phyloP scores from a whole-genome alignment of 352 stramenopile species.

The Globisporangium recalcitrans region DNA sequence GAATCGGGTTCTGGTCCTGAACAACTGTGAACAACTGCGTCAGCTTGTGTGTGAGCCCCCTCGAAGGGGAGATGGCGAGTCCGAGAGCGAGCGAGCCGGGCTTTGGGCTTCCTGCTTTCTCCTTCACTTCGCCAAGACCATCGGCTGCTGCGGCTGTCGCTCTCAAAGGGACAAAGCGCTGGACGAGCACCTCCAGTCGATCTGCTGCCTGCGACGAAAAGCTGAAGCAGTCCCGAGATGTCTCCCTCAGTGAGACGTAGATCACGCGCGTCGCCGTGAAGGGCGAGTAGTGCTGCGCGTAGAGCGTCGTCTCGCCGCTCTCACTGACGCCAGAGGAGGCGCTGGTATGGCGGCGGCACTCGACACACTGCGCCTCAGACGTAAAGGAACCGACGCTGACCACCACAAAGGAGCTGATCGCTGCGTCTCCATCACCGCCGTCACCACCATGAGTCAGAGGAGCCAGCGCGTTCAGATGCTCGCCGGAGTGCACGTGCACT shows the following conservation, averaged over 20 bases:
- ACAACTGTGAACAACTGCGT: constrained; percentile 6
- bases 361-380: not conserved
- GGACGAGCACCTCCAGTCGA: constrained; percentile 21
- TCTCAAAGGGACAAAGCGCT: constrained; percentile 9
- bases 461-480: constrained; percentile 29
- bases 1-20: not conserved
- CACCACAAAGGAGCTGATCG: constrained; percentile 28
- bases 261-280: constrained; percentile 61
- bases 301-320: constrained; percentile 20
- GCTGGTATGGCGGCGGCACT: constrained; percentile 9
- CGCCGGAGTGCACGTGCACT: constrained; percentile 51
- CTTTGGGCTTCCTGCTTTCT: not conserved
- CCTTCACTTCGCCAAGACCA: no score
- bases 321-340: constrained; percentile 13
- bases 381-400: constrained; percentile 23
- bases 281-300: constrained; percentile 46
- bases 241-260: constrained; percentile 21
- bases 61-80: not conserved
- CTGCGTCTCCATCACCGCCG: not conserved
- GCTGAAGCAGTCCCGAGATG: constrained; percentile 7
- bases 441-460: not conserved
- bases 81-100: not conserved
- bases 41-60: not conserved
- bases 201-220: not conserved
- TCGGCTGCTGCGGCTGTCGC: not conserved